Base-by-base conservation (phyloP, 805 yeast species). In the Hanseniaspora singularis region DNA sequence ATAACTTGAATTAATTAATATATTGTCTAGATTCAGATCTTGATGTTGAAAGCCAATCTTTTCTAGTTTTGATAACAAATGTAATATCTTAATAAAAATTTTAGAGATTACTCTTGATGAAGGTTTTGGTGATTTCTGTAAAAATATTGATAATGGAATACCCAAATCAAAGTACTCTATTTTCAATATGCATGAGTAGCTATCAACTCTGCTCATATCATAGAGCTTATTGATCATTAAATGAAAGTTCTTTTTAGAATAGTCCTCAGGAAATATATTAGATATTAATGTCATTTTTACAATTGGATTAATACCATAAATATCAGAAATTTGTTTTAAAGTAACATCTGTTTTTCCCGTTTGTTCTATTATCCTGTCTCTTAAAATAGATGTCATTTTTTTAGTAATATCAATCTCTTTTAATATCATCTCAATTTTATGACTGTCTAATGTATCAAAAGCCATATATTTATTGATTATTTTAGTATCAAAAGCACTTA, bases 1-100 rank as follows among this genome's bases (percentile, higher is more conserved):
- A 14, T 60, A 59, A 7, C 54, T 50, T 12, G 54, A 52, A 41
- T 66, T 66, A 15, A 81, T 63, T 14, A 78, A 63, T 45, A 81
- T 64, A 55, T 81, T 81, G 11, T 79, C 79, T 70, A 81, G 69
- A 51, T 77, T 81, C 50, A 81, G 60, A 58, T 81, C 84, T 39
- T 89, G 67, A 55, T 81, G 89, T 60, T 81, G 88, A 60, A 80
- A 80, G 51, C 70, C 66, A 50, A 62, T 56, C 14, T 64, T 58
- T 58, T 81, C 87, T 1, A 76, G 79, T 9, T 60, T 61, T 22
- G 72, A 69, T 22, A 81, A 59, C 4, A 67, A 59, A n/a, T 64
- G 58, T 1, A 67, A 75, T 22, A 76, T 62, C 51, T 68, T 69
- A 74, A 77, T 72, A 53, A 81, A 77, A 1, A 81, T 68, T 9